Conservation (phyloP, 2,329 filamentous ascomycete genomes). For the Diaporthe citrichinensis region DNA sequence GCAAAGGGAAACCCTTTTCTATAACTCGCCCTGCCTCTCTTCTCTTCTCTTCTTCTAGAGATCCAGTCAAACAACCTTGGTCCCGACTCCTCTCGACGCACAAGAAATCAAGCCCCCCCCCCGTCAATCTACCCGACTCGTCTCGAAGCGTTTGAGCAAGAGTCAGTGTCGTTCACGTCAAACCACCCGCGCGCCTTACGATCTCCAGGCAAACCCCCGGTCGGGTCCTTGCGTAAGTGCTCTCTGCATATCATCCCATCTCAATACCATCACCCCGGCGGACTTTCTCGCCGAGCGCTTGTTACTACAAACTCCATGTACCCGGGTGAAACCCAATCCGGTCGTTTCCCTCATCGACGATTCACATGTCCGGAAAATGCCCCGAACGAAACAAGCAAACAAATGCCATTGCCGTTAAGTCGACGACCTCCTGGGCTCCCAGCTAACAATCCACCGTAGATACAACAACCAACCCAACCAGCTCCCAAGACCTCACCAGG, state of each 20-base stretch:
- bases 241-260: background rate
- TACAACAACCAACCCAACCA: background rate
- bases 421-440: background rate
- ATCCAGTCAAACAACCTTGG: background rate
- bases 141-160: slow-evolving; percentile 16
- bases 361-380: slow-evolving; percentile 19
- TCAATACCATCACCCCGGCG: slow-evolving; percentile 10
- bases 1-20: background rate
- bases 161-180: slow-evolving; percentile 30
- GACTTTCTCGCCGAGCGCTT: slow-evolving; percentile 11
- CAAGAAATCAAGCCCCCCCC: background rate
- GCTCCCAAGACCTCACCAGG: background rate
- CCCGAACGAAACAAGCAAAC: background rate
- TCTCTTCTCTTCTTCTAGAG: background rate
- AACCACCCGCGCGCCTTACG: slow-evolving; percentile 17
- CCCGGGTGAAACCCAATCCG: slow-evolving; percentile 1
- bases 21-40: background rate
- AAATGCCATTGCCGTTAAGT: background rate
- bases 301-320: background rate
- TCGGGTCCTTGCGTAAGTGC: slow-evolving; percentile 15
- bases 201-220: slow-evolving; percentile 14
- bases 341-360: background rate
- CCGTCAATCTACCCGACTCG: slow-evolving; percentile 2
- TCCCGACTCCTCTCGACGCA: slow-evolving; percentile 9
- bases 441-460: slow-evolving; percentile 10